Conservation (phyloP, 768 basidiomycete species). For the Naganishia antarctica region DNA sequence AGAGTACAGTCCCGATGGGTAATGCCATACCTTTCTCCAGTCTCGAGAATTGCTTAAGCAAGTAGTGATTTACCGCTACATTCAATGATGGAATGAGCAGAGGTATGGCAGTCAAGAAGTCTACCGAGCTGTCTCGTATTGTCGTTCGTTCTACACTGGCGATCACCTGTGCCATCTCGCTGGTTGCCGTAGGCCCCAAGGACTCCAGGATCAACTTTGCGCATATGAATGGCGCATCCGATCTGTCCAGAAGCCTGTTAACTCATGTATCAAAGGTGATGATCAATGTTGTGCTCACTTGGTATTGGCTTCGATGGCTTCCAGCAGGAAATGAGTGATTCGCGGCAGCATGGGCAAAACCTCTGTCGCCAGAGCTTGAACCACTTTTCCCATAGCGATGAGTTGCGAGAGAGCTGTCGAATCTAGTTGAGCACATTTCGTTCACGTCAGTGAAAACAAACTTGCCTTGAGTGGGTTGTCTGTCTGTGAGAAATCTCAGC, state of each 20-base stretch:
- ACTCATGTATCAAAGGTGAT: neutral
- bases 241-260: neutral
- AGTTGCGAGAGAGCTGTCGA: neutral
- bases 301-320: slow-evolving; percentile 4
- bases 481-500: slow-evolving; percentile 6
- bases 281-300: slow-evolving; percentile 18
- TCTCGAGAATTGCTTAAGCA: neutral
- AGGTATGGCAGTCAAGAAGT: slow-evolving; percentile 16
- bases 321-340: slow-evolving; percentile 8
- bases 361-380: slow-evolving; percentile 20
- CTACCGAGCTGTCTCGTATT: neutral
- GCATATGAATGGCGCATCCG: slow-evolving; percentile 5
- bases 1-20: neutral
- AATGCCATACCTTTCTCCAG: slow-evolving; percentile 2
- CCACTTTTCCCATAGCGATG: slow-evolving; percentile 6
- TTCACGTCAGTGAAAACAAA: neutral
- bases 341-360: slow-evolving; percentile 6
- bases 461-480: neutral
- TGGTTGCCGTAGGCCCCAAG: slow-evolving; percentile 17
- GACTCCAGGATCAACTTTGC: slow-evolving; percentile 12
- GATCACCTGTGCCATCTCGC: slow-evolving; percentile 14
- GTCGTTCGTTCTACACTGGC: neutral
- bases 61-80: slow-evolving; percentile 1
- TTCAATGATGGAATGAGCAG: slow-evolving; percentile 12
- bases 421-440: neutral